Conservation (phyloP, 2,329 filamentous ascomycete genomes). For the Trichoderma afroharzianum region DNA sequence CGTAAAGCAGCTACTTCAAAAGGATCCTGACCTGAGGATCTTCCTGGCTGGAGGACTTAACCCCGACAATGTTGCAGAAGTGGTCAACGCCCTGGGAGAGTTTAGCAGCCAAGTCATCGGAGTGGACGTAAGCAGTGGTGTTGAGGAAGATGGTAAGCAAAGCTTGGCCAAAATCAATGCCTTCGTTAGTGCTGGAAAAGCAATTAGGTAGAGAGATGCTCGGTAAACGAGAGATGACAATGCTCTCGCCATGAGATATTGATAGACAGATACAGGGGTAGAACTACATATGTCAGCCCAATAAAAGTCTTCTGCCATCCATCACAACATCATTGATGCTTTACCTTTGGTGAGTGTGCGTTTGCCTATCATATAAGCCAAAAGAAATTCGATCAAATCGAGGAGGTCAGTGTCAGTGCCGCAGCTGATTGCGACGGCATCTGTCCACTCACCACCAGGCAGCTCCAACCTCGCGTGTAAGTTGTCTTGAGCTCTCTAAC, state of each 20-base stretch:
- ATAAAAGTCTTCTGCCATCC: not conserved
- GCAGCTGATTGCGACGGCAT: not conserved
- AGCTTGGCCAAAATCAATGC: constrained; percentile 73
- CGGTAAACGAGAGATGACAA: not conserved
- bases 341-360: not conserved
- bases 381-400: not conserved
- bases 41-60: constrained; percentile 83
- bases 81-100: constrained; percentile 60
- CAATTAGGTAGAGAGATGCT: constrained; percentile 42
- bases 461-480: not conserved
- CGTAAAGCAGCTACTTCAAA: constrained; percentile 63
- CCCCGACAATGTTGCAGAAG: constrained; percentile 70
- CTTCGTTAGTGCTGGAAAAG: constrained; percentile 75
- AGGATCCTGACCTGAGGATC: constrained; percentile 67
- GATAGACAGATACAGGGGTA: not conserved
- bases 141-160: constrained; percentile 80
- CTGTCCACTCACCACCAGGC: not conserved
- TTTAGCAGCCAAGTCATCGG: constrained; percentile 64
- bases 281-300: not conserved
- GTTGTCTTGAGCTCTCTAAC: not conserved
- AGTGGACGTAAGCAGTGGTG: constrained; percentile 91
- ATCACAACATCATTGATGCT: not conserved
- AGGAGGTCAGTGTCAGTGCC: not conserved
- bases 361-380: not conserved
- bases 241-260: not conserved